Base-by-base conservation (phyloP, 2,329 filamentous ascomycete species). In the Phaeosphaeria sp. region DNA sequence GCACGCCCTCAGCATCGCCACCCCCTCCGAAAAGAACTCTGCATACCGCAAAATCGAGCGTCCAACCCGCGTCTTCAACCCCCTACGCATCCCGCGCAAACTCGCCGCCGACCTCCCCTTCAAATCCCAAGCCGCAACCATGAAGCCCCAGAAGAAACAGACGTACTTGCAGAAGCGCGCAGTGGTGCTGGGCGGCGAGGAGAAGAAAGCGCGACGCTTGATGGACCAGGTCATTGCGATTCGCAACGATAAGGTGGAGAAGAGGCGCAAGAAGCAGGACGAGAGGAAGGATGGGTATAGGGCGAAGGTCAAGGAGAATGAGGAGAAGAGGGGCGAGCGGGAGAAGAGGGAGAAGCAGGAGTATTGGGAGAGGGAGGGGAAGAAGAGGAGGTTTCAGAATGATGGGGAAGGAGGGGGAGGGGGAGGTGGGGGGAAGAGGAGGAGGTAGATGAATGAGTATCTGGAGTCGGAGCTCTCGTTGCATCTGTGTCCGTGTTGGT, bases 111-210 rank as follows among this genome's bases (percentile, higher is more conserved):
- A 92, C 6, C 86, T 99, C 9, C 95, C 95, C 5, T 99, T 91
- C 87, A 94, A 93, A 76, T 93, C 91, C 13, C 95, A 99, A 77
- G 93, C 97, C 72, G 86, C 90, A 21, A 82, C 88, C 74, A 94
- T 91, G 81, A 90, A 90, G 79, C 88, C 90, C 59, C 92, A 93
- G 81, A 88, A 87, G 76, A 89, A 88, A 70, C 80, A 89, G 73
- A 97, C 93, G 21, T 99, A 99, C 77, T 84, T 96, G 84, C 92
- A 96, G 82, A 97, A 97, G 82, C 91, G 95, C 9, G 95, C 94
- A 15, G 92, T 98, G n/a, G 92, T 98, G 27, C 84, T 89, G 13
- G 89, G 89, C 24, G 78, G 77, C 44, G 94, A 98, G 77, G 95
- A 99, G 84, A 92, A 90, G 83, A 90, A 90, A 77, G 93, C 93